Base-by-base conservation (phyloP, 352 stramenopile genomes). In the Phytopythium ostracodes region DNA sequence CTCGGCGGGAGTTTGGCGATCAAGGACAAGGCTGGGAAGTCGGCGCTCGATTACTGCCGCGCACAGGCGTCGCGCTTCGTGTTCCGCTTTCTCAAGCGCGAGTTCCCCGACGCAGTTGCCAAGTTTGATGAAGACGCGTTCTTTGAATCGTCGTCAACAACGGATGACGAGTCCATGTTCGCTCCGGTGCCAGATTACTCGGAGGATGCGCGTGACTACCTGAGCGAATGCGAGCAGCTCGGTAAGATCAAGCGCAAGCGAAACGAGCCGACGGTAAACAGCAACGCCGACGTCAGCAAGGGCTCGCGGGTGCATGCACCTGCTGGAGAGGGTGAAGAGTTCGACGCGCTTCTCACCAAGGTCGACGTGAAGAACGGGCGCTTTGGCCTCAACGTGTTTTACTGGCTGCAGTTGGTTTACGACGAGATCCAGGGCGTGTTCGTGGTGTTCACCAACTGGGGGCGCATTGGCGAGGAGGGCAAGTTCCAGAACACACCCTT, bases 401-500 rank as follows among this genome's bases (percentile, higher is more conserved):
- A 93, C 52, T 71, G 77, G 0, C 63, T 89, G 54, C 84, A 93
- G 49, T 60, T 93, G n/a, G 80, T 91, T 3, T 70, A 79, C 18
- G 81, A 93, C 44, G 62, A 84, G 46, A 75, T 91, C 33, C 84
- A 91, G 60, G 73, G 73, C 14, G 76, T 91, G 20, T 91, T 76
- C 62, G 69, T 92, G 2, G 68, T 92, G 29, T 91, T 92, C 56
- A 89, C 81, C 18, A 96, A 96, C 62, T 92, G 83, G 83, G 83
- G 83, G 0, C 77, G 83, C 2, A 89, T 92, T 44, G 84, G 84
- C 11, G 84, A 91, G 58, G 73, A 62, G 1, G 84, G 84, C 44
- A 91, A 92, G 55, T 91, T 86, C 50, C 84, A 91, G 64, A 89
- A 91, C 64, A 91, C 81, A 3, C 81, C 82, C 11, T 91, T 91